These are phyloP conservation scores for Chenopodium formosanum DNA, from an alignment of 148 eudicot species.

Conservation along the genomic window DNA sequence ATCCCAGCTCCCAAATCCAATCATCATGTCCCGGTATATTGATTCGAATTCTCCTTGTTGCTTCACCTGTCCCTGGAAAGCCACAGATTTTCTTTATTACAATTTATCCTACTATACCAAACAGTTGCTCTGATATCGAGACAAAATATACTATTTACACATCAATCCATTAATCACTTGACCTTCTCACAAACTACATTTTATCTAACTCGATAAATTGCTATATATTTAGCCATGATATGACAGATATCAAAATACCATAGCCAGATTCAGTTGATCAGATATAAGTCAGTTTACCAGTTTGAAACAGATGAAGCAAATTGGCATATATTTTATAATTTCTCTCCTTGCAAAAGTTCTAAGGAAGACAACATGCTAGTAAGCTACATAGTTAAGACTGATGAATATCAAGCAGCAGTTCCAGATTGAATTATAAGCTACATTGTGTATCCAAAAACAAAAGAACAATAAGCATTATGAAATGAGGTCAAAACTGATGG, in stretches of 20 bases:
- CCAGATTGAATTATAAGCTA: not conserved
- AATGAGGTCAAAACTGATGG: not conserved
- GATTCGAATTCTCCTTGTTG: conserved; percentile 44
- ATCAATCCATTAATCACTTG: not conserved
- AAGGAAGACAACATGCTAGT: not conserved
- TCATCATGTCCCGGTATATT: conserved; percentile 37
- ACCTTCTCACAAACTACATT: not conserved
- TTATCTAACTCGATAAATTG: too few species aligned
- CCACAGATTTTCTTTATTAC: not conserved
- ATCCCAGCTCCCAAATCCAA: conserved; percentile 47
- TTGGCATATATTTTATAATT: not conserved
- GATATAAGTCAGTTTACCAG: too few species aligned
- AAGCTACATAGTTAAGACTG: not conserved
- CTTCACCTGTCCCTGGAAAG: conserved; percentile 24
- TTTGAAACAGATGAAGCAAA: not conserved
- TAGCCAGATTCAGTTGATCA: too few species aligned
- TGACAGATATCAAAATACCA: too few species aligned
- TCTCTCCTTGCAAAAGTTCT: not conserved
- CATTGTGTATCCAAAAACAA: not conserved
- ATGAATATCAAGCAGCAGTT: not conserved
- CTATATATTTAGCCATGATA: too few species aligned
- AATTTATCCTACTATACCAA: not conserved
- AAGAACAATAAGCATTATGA: not conserved
- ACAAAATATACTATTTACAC: not conserved
- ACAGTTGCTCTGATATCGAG: not conserved